Percentiles rank a stretch among this genome's conserved stretches.
Evolutionary conservation across 176 grass and related monocot genomes (phyloP).

Genomic region (Melocanna baccifera): DNA sequence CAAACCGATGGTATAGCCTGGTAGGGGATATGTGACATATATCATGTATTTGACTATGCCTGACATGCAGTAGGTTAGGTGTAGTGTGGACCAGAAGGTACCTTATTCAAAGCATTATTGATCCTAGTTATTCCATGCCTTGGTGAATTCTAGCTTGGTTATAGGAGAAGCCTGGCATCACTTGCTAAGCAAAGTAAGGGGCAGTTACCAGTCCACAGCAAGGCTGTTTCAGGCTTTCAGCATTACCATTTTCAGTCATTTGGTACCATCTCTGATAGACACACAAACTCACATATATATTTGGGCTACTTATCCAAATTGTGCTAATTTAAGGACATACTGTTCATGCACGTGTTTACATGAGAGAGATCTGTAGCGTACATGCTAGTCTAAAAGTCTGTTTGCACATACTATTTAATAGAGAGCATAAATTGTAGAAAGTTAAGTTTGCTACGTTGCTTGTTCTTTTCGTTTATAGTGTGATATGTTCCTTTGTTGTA

Average conservation of each 20-base stretch:
- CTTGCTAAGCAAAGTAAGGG: conserved; percentile 42
- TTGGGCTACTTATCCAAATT: background rate
- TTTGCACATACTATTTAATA: background rate
- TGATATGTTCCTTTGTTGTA: background rate
- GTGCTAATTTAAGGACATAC: background rate
- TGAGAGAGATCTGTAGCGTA: background rate
- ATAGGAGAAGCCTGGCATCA: conserved; percentile 37
- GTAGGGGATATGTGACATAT: conserved; percentile 18
- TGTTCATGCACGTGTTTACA: conserved; percentile 1
- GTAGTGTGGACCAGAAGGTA: conserved; percentile 43
- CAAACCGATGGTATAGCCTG: conserved; percentile 1
- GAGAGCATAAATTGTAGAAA: background rate
- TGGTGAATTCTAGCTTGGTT: conserved; percentile 44
- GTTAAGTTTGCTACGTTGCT: background rate
- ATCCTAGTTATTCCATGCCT: conserved; percentile 39
- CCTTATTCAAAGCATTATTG: conserved; percentile 40
- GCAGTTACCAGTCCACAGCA: conserved; percentile 87
- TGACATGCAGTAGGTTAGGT: conserved; percentile 35
- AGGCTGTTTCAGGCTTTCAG: conserved; percentile 30
- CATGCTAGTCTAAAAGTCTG: background rate
- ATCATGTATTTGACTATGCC: conserved; percentile 24
- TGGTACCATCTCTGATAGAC: conserved; percentile 29
- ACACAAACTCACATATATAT: background rate
- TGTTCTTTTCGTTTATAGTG: background rate
- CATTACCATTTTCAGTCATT: conserved; percentile 30